Evolutionary conservation across 768 basidiomycete genomes (phyloP).

Genomic region (Paxillus ammoniavirescens): DNA sequence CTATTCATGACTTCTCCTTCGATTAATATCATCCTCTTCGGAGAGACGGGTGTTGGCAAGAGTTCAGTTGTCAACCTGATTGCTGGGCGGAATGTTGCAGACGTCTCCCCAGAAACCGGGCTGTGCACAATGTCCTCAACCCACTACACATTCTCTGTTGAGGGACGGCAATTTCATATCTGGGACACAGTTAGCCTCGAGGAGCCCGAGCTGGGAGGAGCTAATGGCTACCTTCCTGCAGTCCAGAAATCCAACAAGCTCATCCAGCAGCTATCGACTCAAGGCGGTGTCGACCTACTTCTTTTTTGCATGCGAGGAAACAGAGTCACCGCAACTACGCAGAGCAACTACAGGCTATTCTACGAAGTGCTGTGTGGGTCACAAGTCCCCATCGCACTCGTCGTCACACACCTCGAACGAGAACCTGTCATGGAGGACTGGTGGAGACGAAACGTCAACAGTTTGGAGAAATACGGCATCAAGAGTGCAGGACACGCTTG

Average conservation of each 20-base stretch:
- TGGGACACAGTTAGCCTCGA: constrained; percentile 5
- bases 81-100: too few relatives aligned
- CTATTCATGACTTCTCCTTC: too few relatives aligned
- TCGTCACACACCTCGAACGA: constrained; percentile 2
- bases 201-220: neutral
- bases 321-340: neutral
- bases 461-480: neutral
- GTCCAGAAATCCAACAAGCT: neutral
- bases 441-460: neutral
- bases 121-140: too few relatives aligned
- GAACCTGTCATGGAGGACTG: constrained; percentile 1
- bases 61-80: too few relatives aligned
- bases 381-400: constrained; percentile 1
- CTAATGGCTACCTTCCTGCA: neutral
- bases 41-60: too few relatives aligned
- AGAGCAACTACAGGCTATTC: constrained; percentile 4
- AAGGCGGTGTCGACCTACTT: constrained; percentile 2
- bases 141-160: too few relatives aligned
- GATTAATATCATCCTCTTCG: too few relatives aligned
- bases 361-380: neutral
- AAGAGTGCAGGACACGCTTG: neutral
- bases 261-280: neutral
- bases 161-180: neutral
- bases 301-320: neutral
- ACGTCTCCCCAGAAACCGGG: too few relatives aligned